Evolutionary conservation across 257 asterid genomes (phyloP), one percentile per base, ranked within the genome.

Genomic region (Capsicum pubescens): DNA sequence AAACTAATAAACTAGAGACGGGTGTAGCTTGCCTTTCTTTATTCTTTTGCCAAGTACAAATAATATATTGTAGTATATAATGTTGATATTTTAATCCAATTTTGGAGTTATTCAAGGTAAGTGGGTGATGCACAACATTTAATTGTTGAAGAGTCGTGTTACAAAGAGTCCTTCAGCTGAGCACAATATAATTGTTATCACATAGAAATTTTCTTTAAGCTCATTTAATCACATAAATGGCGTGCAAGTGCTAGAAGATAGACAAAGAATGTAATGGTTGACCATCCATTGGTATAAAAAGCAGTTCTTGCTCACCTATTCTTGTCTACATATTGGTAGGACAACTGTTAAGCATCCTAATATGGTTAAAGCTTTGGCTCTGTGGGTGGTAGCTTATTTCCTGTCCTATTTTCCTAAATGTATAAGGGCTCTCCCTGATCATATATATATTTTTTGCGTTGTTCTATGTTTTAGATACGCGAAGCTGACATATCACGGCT

Each of bases 401-500:
- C 81, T 50, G 48, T 16, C 48, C 9, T 76, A 54, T 26, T 54
- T 54, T 76, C 64, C 10, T 54, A 52, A 52, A 26, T 52, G 64
- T 50, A 74, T 76, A 76, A 52, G 81, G 8, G 58, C 81, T 76
- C 42, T 50, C 63, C 12, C 8, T 76, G 26, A 76, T 72, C 14
- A 48, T 58, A 46, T 44, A 72, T 66, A 68, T 9, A 26, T 83
- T n/a, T 76, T 76, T 36, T 52, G 81, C 81, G 35, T 54, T 26
- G n/a, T 52, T 76, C 48, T 54, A 76, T 90, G 87, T 67, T 80
- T 87, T 66, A 97, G 99, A 93, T 97, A 84, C 99, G 99, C 50
- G 99, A 97, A 91, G 99, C 99, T 82, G 99, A 97, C 88, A 95
- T 97, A 84, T 93, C 98, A 82, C 92, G 99, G 78, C 90, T 97